Base-by-base conservation (phyloP, 176 grass and related monocot species). In the Hyparrhenia diplandra region DNA sequence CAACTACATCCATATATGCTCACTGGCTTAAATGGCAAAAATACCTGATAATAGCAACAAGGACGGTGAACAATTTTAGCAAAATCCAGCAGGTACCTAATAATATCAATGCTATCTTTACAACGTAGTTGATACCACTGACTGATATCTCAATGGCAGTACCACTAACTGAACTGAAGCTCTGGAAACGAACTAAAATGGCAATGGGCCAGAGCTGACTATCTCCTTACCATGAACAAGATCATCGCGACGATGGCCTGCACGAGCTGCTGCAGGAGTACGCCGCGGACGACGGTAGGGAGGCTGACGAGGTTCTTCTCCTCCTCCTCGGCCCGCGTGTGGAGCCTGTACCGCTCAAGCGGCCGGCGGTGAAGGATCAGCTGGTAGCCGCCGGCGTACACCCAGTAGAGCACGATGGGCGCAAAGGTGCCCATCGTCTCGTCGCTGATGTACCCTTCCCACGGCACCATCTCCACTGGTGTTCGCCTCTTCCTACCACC, bases 371-470 rank as follows among this genome's bases (percentile, higher is more conserved):
- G 86, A 42, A 92, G 83, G 64, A 85, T 32, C 49, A 96, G 88
- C 74, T 96, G 90, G 80, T 96, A 96, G 31, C 89, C 49, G 20
- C 93, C 90, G 61, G 82, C 90, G 77, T 96, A 96, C 49, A 90
- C 64, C 93, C 93, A 96, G 82, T 93, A 97, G 18, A 97, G 82
- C 66, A 93, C 76, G 83, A 97, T 97, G 62, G 93, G 93, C 47
- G 90, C 93, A 74, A 97, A 91, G 35, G 93, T 93, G 47, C 93
- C 93, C 93, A 97, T 93, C 18, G 87, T 80, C 89, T 97, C 93
- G 84, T 97, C 93, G 88, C 85, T 97, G 60, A 82, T 5, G 66
- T 90, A 91, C 29, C 93, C 93, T 73, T 93, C 93, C 93, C 93
- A 97, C 9, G 89, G 89, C 71, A 93, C 93, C 93, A 97, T 96